These are phyloP conservation scores for Xylariaceae sp. DNA, from an alignment of 2,329 filamentous ascomycete species.

Conservation along the genomic window DNA sequence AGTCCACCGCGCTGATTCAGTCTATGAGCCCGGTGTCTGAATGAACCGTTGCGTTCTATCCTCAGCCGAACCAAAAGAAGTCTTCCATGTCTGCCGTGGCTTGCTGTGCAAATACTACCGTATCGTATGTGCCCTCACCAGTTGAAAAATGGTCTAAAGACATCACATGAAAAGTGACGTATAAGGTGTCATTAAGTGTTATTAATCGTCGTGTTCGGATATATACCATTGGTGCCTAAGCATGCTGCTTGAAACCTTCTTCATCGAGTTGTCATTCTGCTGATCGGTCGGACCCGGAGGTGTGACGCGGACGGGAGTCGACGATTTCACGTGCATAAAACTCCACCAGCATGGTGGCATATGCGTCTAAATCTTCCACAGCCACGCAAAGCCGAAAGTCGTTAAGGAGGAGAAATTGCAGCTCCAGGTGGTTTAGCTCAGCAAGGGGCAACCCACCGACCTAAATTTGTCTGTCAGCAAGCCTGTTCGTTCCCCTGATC, in stretches of 20 bases:
- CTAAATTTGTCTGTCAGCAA: constrained; percentile 41
- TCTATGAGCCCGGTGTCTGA: constrained; percentile 14
- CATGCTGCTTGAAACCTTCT: constrained; percentile 1
- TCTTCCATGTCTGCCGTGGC: constrained; percentile 16
- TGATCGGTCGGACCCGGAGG: constrained; percentile 11
- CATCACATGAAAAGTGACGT: background rate
- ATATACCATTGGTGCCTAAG: no score
- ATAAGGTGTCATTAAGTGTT: constrained; percentile 15
- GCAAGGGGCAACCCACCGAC: constrained; percentile 88
- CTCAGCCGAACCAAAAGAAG: constrained; percentile 9
- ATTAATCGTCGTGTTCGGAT: no score
- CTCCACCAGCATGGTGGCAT: constrained; percentile 96
- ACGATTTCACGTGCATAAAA: constrained; percentile 94
- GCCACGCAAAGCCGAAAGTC: constrained; percentile 92
- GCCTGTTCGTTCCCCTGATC: no score
- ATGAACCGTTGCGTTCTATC: constrained; percentile 12
- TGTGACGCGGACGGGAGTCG: constrained; percentile 30
- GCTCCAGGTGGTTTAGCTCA: constrained; percentile 91
- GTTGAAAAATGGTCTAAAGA: constrained; percentile 1
- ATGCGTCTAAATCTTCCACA: constrained; percentile 92
- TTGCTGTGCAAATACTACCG: constrained; percentile 1
- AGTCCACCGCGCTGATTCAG: constrained; percentile 15
- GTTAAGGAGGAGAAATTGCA: constrained; percentile 92
- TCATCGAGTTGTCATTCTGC: no score
- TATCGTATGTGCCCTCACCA: constrained; percentile 1